Base-by-base conservation (phyloP, 352 stramenopile genomes). In the Phytophthora capsici region DNA sequence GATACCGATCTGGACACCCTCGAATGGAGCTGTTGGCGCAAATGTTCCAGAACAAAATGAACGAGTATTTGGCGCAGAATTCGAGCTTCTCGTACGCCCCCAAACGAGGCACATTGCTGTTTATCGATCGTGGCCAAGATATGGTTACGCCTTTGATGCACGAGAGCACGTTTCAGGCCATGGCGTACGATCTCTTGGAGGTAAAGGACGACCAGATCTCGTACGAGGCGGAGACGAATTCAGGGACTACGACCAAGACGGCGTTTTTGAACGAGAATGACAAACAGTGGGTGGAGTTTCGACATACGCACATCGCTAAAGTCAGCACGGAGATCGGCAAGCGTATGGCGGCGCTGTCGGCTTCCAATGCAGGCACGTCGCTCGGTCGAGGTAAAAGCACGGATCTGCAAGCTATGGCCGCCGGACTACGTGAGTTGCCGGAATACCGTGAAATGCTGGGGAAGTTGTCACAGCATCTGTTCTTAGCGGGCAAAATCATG, bases 191-290 rank as follows among this genome's bases (percentile, higher is more conserved):
- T 62, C 71, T 99, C 22, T 79, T 99, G 6, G 73, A 87, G 4
- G 75, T 99, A n/a, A 76, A 98, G 25, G 96, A 98, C 64, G 96
- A 98, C 57, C 83, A 94, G 56, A 97, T 98, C 57, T 97, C 88
- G 25, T 98, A 97, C 59, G 80, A 93, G 37, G 87, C 88, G 41
- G 90, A 98, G 50, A 95, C 87, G 12, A 91, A 93, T 59, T 77
- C 78, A 0, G 87, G 87, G 4, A 86, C 74, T 0, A 72, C 89
- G 26, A 92, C 67, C 30, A 95, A 93, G 57, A 97, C 98, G 37
- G 94, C 96, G 26, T 86, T 99, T 20, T 71, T 99, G 6, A 99
- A 98, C 56, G 97, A 99, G 46, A 98, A 98, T 47, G 97, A 99
- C 69, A 90, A 94, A 45, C 82, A 99, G 30, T 99, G 91, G 91